Evolutionary conservation across 2,329 filamentous ascomycete species (phyloP), one percentile per base, ranked within the genome.

Genomic region (Dactylellina leptospora): DNA sequence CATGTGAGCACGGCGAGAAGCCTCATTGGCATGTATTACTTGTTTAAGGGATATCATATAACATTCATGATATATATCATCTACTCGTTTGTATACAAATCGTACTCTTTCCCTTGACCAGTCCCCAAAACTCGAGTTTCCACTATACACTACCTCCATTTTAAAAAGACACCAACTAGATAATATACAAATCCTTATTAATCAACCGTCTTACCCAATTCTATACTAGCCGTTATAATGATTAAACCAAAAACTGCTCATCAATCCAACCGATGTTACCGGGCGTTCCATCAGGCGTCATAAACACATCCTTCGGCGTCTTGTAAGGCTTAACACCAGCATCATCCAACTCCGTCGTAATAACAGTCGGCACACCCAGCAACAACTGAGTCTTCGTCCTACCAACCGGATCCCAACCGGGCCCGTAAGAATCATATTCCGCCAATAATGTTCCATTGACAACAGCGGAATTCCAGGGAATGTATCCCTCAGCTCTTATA

Each of bases 401-500:
- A 0, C 81, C 85, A 0, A 80, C 81, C n/a, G 77, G 76, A 74
- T 87, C 83, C 77, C 82, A 86, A 0, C 86, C 85, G 0, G 85
- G 84, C 0, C 86, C 86, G 48, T 78, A 82, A 22, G 81, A 78
- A 23, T 80, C 76, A 77, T 84, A 86, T 75, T 86, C 85, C 0
- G 85, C 85, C 84, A 86, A 84, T 3, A 85, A 80, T 0, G 86
- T 87, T 27, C 81, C 76, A 51, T 80, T 82, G 81, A 78, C 73
- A 77, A 81, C 50, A 78, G 81, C 81, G 22, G 76, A 71, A 11
- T 79, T 76, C 85, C 85, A 87, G 9, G 80, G 75, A 36, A 85
- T 85, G 75, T 88, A 88, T 1, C 86, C 86, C 1, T 79, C 80
- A 0, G 83, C 80, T 36, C 79, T 74, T 23, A 88, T 83, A 47